A percentile compares a stretch with the other conserved stretches of the same genome.
Evolutionary conservation across 140 eudicot species (phyloP).

Genomic region (Senecio squalidus): DNA sequence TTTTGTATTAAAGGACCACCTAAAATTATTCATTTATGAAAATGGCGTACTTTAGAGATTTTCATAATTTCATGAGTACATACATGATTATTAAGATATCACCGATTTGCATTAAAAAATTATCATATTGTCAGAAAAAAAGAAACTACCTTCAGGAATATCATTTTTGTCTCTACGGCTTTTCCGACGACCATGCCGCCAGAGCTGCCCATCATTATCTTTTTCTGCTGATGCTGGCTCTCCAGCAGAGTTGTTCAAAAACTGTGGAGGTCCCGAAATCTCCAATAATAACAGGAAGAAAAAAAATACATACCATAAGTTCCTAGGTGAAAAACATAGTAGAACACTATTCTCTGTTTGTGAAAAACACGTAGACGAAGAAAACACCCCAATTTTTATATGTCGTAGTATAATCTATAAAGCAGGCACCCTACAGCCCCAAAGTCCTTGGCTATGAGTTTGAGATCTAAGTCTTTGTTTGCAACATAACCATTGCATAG

Average conservation of each 20-base stretch:
- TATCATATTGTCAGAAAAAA: neutral
- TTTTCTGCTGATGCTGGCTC: constrained; percentile 35
- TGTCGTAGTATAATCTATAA: neutral
- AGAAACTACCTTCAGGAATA: constrained; percentile 62
- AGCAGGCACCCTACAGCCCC: neutral
- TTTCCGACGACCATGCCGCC: constrained; percentile 57
- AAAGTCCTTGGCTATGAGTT: neutral
- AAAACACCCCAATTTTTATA: too few relatives aligned
- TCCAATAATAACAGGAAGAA: constrained; percentile 38
- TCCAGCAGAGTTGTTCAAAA: constrained; percentile 71
- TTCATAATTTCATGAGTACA: neutral
- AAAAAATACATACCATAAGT: constrained; percentile 13
- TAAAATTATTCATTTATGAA: too few relatives aligned
- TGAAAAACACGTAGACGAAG: neutral
- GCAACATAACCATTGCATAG: too few relatives aligned
- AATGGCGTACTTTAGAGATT: too few relatives aligned
- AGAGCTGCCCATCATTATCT: constrained; percentile 41
- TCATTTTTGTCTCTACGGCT: constrained; percentile 63
- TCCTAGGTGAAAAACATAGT: neutral
- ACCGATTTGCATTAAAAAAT: neutral
- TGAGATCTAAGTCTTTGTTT: too few relatives aligned
- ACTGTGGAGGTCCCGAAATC: constrained; percentile 94
- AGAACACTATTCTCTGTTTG: neutral
- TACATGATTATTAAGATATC: neutral
- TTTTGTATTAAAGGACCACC: too few relatives aligned